A percentile compares a stretch with the other conserved stretches of the same genome.
Conservation (phyloP, 1,284 basidiomycete genomes). For the Boletellus sp. region DNA sequence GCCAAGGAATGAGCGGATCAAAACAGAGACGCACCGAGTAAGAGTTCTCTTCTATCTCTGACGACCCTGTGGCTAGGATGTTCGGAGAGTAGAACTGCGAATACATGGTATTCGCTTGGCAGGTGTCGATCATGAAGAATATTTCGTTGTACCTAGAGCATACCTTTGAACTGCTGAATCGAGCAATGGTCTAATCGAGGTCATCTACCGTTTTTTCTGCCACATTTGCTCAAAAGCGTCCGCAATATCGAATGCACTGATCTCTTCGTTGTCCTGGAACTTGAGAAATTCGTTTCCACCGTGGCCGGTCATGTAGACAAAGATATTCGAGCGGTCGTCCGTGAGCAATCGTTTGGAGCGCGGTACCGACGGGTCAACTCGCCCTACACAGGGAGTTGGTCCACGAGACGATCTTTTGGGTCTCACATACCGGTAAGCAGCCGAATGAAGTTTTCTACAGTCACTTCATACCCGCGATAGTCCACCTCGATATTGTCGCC, state of each 20-base stretch:
- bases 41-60: conserved; percentile 85
- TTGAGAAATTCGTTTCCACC: conserved; percentile 98
- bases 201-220: conserved; percentile 81
- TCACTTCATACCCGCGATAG: conserved; percentile 97
- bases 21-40: conserved; percentile 70
- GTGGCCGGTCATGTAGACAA: conserved; percentile 98
- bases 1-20: background rate
- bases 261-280: conserved; percentile 98
- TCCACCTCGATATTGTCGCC: conserved; percentile 98
- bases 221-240: conserved; percentile 99
- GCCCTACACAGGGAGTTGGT: conserved; percentile 41
- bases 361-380: conserved; percentile 75
- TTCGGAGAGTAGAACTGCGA: conserved; percentile 94
- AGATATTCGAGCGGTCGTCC: conserved; percentile 91
- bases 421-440: conserved; percentile 73
- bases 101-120: conserved; percentile 96
- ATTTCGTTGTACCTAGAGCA: conserved; percentile 88
- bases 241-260: conserved; percentile 92
- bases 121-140: conserved; percentile 98
- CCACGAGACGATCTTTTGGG: background rate
- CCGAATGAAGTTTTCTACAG: conserved; percentile 92
- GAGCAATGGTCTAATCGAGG: background rate
- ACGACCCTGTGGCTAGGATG: conserved; percentile 91
- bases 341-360: conserved; percentile 89
- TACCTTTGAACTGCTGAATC: background rate